Percentiles rank a stretch among this genome's conserved stretches.
phyloP scores from a whole-genome alignment of 176 grass and related monocot species.

The Avena sativa region DNA sequence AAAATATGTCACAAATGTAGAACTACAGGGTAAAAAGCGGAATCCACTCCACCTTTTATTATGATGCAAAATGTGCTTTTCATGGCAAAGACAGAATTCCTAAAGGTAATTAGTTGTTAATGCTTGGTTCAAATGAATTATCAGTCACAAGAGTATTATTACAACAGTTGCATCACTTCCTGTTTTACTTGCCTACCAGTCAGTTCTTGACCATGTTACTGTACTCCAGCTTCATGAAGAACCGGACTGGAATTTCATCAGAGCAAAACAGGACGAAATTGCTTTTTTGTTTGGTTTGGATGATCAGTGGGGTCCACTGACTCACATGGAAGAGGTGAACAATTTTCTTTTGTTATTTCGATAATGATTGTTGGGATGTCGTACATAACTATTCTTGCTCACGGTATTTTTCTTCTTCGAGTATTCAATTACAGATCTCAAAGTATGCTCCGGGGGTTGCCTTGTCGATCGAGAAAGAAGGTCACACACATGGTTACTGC shows the following conservation, averaged over 20 bases:
- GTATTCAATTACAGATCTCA: slow-evolving; percentile 46
- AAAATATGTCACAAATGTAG: too few relatives aligned
- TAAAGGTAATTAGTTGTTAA: slow-evolving; percentile 54
- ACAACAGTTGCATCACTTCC: not conserved
- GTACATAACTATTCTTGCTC: not conserved
- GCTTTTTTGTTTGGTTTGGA: slow-evolving; percentile 78
- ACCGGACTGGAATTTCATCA: slow-evolving; percentile 83
- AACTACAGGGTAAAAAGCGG: too few relatives aligned
- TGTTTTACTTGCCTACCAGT: slow-evolving; percentile 30
- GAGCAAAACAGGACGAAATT: slow-evolving; percentile 63
- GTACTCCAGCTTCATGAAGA: slow-evolving; percentile 66
- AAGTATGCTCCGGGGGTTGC: slow-evolving; percentile 52
- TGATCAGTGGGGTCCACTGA: slow-evolving; percentile 91
- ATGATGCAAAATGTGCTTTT: slow-evolving; percentile 88
- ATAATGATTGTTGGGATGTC: not conserved
- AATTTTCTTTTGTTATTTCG: slow-evolving; percentile 15
- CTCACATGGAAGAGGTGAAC: slow-evolving; percentile 83
- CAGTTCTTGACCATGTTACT: slow-evolving; percentile 34
- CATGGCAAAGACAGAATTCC: slow-evolving; percentile 95
- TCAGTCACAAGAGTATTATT: slow-evolving; percentile 2
- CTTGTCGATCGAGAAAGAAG: slow-evolving; percentile 77
- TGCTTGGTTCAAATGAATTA: slow-evolving; percentile 8
- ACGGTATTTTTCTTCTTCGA: not conserved
- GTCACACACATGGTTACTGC: slow-evolving; percentile 77
- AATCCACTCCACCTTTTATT: too few relatives aligned